Evolutionary conservation across 257 asterid species (phyloP), one percentile per base, ranked within the genome.

Genomic region (Solanum megistacrolobum): DNA sequence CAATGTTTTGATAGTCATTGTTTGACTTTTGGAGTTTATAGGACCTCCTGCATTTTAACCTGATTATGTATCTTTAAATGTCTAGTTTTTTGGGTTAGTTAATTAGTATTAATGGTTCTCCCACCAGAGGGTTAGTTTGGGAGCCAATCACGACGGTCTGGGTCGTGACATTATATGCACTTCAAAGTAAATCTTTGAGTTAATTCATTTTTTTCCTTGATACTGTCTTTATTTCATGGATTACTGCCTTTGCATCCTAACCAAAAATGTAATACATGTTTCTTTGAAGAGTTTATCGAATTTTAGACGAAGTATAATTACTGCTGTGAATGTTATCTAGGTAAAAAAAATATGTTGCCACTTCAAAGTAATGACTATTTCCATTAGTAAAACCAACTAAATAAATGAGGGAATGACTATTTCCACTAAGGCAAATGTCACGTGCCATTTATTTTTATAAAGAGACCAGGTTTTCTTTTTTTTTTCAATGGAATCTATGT

Each of bases 121-220:
- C 7, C 38, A 35, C 7, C 7, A 7, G 38, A 35, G 38, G 38
- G 38, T 35, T 35, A 6, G 7, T 35, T 5, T 35, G 38, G 38
- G 38, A 5, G 38, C 7, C 38, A 35, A 35, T 35, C 38, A 35
- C 2, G 7, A 35, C 7, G 38, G 38, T 35, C 38, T 5, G 7
- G 38, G 38, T 35, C 38, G 7, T 35, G 38, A 35, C 38, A 35
- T 92, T 96, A 86, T 95, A 95, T 88, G 93, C 95, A n/a, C 88
- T 96, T 84, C 98, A 95, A 93, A 90, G 98, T 96, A 95, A 90
- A 85, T 25, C 18, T 52, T 36, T 85, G 66, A 72, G 58, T 48
- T 62, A 27, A 84, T 35, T 84, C 31, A 52, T 60, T 14, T 12
- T 5, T 31, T 27, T 58, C 12, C 43, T 83, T 34, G 27, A 10